Evolutionary conservation across 768 basidiomycete genomes (phyloP), one percentile per base, ranked within the genome.

Genomic region (Glaciozyma martinii): DNA sequence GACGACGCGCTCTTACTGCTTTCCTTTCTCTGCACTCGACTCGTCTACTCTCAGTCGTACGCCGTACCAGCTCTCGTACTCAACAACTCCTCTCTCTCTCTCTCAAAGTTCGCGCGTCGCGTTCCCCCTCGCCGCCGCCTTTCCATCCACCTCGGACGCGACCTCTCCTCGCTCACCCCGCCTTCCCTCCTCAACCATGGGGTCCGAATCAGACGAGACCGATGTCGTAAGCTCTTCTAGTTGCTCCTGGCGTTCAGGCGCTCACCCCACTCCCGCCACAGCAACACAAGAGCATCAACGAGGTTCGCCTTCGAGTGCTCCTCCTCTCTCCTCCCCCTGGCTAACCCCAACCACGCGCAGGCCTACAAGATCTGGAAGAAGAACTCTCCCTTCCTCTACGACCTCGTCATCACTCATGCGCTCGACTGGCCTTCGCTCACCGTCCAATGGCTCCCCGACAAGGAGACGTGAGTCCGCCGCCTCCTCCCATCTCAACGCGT

Each of bases 361-460:
- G 71, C 64, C 53, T 68, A 70, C 66, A 69, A 74, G 67, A 70
- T 73, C 52, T 74, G 73, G 72, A 73, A 71, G 68, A 72, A 74
- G 71, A 72, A 66, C 78, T 90, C 93, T 60, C 94, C 93, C 18
- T 98, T 94, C 78, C 84, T 98, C 19, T 99, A 99, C 77, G 95
- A 99, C 77, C 82, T 94, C 29, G 90, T 99, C 70, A 87, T 99
- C 73, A 97, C 94, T 1, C 94, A 98, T 76, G 94, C 94, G 40
- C 81, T 98, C 57, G 91, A 95, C 77, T 99, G 95, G 95, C 95
- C 95, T 25, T 90, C 87, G 74, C 76, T 99, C 74, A 99, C 95
- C 7, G 92, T 90, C 76, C 95, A 98, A 78, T 99, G 95, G 95
- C 89, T 99, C 77, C 95, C 95, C 0, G 95, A 99, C 80, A 87